Base-by-base conservation (phyloP, 176 grass and related monocot species). In the Zizania latifolia region DNA sequence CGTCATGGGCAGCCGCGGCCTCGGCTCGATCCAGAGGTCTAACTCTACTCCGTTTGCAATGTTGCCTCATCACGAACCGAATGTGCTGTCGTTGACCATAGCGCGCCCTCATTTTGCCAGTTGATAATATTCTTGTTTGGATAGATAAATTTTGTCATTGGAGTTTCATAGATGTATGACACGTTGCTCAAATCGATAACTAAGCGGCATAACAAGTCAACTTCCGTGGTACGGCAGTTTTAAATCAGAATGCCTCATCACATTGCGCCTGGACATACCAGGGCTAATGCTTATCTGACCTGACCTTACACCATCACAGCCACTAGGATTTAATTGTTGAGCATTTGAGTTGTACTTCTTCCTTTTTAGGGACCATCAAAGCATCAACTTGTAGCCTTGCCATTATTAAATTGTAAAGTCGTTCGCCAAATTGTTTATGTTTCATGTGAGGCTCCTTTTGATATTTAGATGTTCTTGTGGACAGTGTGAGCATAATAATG, bases 1-100 rank as follows among this genome's bases (percentile, higher is more conserved):
- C 23, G 90, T 97, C 57, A 89, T 93, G 85, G 93, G 93, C 1
- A 97, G 90, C 65, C 86, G 93, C 77, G 93, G 93, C 36, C 93
- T 97, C 50, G 78, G 93, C 78, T 51, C 78, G 40, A 88, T 97
- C 62, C 82, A 97, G 85, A 88, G 93, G 93, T 97, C 81, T 26
- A 0, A 5, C 34, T 38, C 13, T 26, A 6, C 12, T 14, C 0
- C 9, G 31, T 8, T 32, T 31, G 3, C 11, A 21, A 12, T 74
- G 41, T 37, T 48, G 79, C 43, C 22, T 30, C 43, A 1, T 9
- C 29, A 0, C 21, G 11, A 83, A 37, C 4, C 33, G 0, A 63
- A 71, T 64, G 8, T 26, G 19, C 44, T 5, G 8, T 16, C 27
- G 45, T 78, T 57, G 58, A 43, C 60, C 31, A 1, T 21, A 10